Base-by-base conservation (phyloP, 495 filamentous ascomycete genomes). In the Cenococcum geophilum region DNA sequence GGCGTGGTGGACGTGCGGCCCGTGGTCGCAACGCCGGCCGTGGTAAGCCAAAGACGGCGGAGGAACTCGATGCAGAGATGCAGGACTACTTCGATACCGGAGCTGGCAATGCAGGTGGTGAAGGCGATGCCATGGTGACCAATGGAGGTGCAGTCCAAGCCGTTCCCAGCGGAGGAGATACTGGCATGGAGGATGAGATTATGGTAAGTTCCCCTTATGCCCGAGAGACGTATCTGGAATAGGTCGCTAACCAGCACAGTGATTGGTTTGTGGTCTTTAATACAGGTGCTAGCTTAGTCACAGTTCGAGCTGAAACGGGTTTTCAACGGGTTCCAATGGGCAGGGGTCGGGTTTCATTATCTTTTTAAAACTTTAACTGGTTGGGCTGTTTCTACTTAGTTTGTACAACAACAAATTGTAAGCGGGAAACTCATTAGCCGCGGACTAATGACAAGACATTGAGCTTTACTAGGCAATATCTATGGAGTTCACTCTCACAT, bases 31-130 rank as follows among this genome's bases (percentile, higher is more conserved):
- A 45, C 42, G 42, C 48, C 64, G 75, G 73, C 59, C 88, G 89
- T 55, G 74, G 79, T n/a, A 95, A 95, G 84, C 80, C 80, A 57
- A 96, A 95, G 84, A 91, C 89, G 11, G 82, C 84, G 2, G 91
- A 95, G 71, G 90, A 97, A 76, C 80, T 97, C 11, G 92, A 97
- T 72, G 89, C 88, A 8, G 92, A 97, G 68, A 96, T 97, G 92
- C 81, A 82, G 6, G 92, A 97, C 67, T 96, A 96, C 76, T 95
- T 92, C 67, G 82, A 77, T 4, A 69, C 74, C 23, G 72, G 68
- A 53, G 75, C 68, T 61, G 74, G 76, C 25, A 76, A 74, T 49
- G 27, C 27, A 32, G 61, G 55, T 16, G 58, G 61, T 52, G 56
- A 66, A 18, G 74, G 68, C 58, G 72, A 77, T 22, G 73, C 69